phyloP scores from a whole-genome alignment of 345 rosid genomes.

The Sonneratia alba region DNA sequence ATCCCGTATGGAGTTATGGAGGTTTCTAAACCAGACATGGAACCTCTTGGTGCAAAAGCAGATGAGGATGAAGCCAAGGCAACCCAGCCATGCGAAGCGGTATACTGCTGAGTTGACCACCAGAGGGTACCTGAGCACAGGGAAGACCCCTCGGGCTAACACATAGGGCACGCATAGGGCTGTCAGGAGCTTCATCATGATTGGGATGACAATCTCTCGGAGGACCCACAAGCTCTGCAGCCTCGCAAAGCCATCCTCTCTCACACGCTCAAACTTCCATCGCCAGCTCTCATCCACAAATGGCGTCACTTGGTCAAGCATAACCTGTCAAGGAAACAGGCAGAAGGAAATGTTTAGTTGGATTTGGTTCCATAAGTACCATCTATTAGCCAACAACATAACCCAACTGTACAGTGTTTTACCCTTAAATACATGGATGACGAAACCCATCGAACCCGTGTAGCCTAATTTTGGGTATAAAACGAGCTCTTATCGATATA shows the following conservation, averaged over 20 bases:
- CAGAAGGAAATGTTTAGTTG: background rate
- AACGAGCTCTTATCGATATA: background rate
- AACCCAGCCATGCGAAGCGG: slow-evolving; percentile 95
- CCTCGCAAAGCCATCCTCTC: slow-evolving; percentile 91
- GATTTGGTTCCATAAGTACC: background rate
- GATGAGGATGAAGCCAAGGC: slow-evolving; percentile 58
- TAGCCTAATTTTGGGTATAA: background rate
- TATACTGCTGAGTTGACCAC: slow-evolving; percentile 92
- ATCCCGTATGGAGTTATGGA: slow-evolving; percentile 93
- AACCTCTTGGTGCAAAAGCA: slow-evolving; percentile 81
- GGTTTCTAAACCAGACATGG: slow-evolving; percentile 94
- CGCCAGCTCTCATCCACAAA: slow-evolving; percentile 92
- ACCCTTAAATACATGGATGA: too few relatives aligned
- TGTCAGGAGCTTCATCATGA: slow-evolving; percentile 86
- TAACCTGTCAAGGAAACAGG: slow-evolving; percentile 40
- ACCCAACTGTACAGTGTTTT: too few relatives aligned
- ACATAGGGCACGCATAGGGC: slow-evolving; percentile 90
- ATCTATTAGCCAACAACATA: too few relatives aligned
- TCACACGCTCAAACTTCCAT: slow-evolving; percentile 80
- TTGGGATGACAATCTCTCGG: slow-evolving; percentile 77
- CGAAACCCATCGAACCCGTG: background rate
- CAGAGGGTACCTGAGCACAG: slow-evolving; percentile 79
- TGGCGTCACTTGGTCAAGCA: slow-evolving; percentile 99
- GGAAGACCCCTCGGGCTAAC: slow-evolving; percentile 82
- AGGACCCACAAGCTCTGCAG: slow-evolving; percentile 89